Conservation (phyloP, 805 yeast genomes). For the Zygosaccharomyces bisporus region DNA sequence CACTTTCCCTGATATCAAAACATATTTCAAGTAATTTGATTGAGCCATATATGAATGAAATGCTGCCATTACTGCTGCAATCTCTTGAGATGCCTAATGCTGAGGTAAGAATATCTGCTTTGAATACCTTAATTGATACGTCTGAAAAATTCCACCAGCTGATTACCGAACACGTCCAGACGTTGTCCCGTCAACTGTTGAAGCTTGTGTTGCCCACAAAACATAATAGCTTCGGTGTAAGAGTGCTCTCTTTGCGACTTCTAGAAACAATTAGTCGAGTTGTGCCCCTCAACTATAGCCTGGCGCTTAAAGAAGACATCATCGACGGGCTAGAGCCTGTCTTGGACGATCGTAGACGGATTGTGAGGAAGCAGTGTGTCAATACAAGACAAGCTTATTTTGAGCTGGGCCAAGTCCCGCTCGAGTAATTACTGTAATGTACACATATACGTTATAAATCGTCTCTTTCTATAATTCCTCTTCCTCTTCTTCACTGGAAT, state of each 20-base stretch:
- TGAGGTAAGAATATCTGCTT: conserved; percentile 55
- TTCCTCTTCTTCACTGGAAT: conserved; percentile 32
- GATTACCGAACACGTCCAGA: conserved; percentile 50
- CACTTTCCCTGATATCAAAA: conserved; percentile 64
- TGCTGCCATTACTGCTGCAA: conserved; percentile 70
- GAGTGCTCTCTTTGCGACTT: conserved; percentile 55
- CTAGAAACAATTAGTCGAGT: conserved; percentile 45
- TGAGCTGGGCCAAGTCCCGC: conserved; percentile 46
- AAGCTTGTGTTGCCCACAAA: conserved; percentile 26
- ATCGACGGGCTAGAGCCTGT: conserved; percentile 46
- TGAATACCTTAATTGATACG: conserved; percentile 55
- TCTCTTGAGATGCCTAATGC: conserved; percentile 49
- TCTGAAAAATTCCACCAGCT: conserved; percentile 53
- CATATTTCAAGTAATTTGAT: conserved; percentile 62
- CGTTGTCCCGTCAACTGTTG: conserved; percentile 54
- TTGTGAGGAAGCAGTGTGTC: conserved; percentile 69
- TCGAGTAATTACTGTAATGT: conserved; percentile 26
- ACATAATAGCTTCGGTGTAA: conserved; percentile 46
- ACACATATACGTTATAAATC: conserved; percentile 4
- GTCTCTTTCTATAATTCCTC: conserved; percentile 3
- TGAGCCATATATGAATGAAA: conserved; percentile 54
- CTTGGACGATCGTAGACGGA: conserved; percentile 71
- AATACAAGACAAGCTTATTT: conserved; percentile 75
- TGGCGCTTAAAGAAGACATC: conserved; percentile 50
- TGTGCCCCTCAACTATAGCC: conserved; percentile 41